Conservation (phyloP, 2,329 filamentous ascomycete genomes). For the Aspergillus neoniger region DNA sequence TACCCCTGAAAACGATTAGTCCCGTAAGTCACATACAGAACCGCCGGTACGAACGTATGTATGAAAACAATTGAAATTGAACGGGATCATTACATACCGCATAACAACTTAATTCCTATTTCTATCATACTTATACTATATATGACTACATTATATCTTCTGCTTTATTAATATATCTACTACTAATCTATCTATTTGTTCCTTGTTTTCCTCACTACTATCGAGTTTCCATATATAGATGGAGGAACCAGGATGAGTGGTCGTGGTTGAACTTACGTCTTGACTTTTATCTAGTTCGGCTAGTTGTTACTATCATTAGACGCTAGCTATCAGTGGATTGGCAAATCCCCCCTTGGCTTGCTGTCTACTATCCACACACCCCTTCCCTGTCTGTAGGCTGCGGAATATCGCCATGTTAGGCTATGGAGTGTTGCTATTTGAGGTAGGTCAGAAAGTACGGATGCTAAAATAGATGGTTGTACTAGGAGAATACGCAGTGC, state of each 20-base stretch:
- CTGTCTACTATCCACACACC: not conserved
- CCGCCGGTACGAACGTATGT: no score
- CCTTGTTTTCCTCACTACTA: not conserved
- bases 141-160: no score
- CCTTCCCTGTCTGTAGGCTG: not conserved
- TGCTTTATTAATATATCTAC: not conserved
- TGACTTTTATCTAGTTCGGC: not conserved
- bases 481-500: not conserved
- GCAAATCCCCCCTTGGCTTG: not conserved
- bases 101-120: no score
- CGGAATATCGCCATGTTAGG: not conserved
- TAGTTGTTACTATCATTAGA: constrained; percentile 8
- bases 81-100: no score
- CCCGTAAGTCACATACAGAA: no score
- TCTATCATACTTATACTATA: no score
- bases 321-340: not conserved
- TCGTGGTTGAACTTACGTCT: not conserved
- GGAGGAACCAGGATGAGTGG: not conserved
- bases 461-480: not conserved
- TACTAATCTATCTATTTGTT: not conserved
- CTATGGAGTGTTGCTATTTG: not conserved
- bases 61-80: no score
- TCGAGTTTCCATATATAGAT: not conserved
- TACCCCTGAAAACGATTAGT: no score
- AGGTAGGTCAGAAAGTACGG: not conserved